These are phyloP conservation scores for Debaryomyces robertsiae DNA, from an alignment of 1,139 yeast genomes.

Conservation along the genomic window DNA sequence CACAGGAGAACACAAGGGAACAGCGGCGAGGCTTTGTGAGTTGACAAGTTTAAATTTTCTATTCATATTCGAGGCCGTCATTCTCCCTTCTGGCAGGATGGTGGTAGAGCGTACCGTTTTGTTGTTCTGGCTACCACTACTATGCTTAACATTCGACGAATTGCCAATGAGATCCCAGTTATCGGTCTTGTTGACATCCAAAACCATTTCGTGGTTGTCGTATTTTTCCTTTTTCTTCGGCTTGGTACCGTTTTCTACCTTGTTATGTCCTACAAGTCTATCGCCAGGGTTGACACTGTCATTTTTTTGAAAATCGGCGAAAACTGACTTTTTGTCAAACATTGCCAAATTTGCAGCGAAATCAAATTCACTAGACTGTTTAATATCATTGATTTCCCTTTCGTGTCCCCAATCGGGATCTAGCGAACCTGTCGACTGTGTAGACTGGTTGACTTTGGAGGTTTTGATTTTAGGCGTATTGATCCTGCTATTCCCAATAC, in stretches of 20 bases:
- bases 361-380: slow-evolving; percentile 72
- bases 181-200: slow-evolving; percentile 51
- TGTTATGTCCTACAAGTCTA: slow-evolving; percentile 78
- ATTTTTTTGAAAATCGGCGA: slow-evolving; percentile 68
- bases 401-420: slow-evolving; percentile 53
- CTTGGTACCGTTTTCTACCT: slow-evolving; percentile 35
- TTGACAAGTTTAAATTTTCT: slow-evolving; percentile 25
- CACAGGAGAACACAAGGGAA: slow-evolving; percentile 76
- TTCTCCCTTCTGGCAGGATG: neutral
- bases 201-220: slow-evolving; percentile 74
- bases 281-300: slow-evolving; percentile 64
- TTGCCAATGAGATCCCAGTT: slow-evolving; percentile 57
- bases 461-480: slow-evolving; percentile 20
- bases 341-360: slow-evolving; percentile 79
- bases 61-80: neutral
- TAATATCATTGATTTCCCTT: slow-evolving; percentile 48
- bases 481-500: slow-evolving; percentile 12
- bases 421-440: slow-evolving; percentile 14
- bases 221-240: slow-evolving; percentile 48
- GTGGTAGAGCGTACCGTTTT: neutral
- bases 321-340: slow-evolving; percentile 81
- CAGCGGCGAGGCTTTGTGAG: slow-evolving; percentile 24
- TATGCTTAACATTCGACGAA: neutral
- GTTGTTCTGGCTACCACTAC: neutral
- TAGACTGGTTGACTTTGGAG: slow-evolving; percentile 8